Percentiles rank a stretch among this genome's conserved stretches.
Evolutionary conservation across 306 rosid genomes (phyloP).

Genomic region (Trichosanthes cucumerina): DNA sequence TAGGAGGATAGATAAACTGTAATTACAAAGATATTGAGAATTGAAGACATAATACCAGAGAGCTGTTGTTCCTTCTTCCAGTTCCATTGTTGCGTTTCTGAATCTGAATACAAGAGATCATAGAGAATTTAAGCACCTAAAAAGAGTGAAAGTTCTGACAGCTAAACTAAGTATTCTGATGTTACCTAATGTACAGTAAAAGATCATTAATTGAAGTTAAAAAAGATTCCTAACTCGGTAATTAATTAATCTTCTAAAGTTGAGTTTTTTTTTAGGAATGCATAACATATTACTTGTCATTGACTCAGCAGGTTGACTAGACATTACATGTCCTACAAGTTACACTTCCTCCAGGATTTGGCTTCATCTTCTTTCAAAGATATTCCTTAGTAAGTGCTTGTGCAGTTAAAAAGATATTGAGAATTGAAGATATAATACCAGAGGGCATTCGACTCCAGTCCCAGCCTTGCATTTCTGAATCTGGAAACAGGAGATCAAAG

Average conservation of each 20-base stretch:
- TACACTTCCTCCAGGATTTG: neutral
- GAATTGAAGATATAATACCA: slow-evolving; percentile 8
- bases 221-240: neutral
- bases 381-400: neutral
- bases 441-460: neutral
- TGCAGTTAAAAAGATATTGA: neutral
- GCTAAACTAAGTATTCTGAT: neutral
- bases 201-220: neutral
- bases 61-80: slow-evolving; percentile 8
- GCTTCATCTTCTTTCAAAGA: neutral
- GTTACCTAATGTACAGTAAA: neutral
- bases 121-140: neutral
- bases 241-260: neutral
- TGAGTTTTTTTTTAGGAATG: neutral
- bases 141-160: neutral
- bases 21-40: neutral
- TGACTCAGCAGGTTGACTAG: neutral
- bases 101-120: slow-evolving; percentile 4
- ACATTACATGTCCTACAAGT: neutral
- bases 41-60: slow-evolving; percentile 9
- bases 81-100: slow-evolving; percentile 2
- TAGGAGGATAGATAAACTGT: too few relatives aligned
- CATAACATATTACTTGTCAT: neutral
- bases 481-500: slow-evolving; percentile 9
- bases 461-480: slow-evolving; percentile 7